Evolutionary conservation across 148 eudicot genomes (phyloP).

Genomic region (Arbutus unedo): DNA sequence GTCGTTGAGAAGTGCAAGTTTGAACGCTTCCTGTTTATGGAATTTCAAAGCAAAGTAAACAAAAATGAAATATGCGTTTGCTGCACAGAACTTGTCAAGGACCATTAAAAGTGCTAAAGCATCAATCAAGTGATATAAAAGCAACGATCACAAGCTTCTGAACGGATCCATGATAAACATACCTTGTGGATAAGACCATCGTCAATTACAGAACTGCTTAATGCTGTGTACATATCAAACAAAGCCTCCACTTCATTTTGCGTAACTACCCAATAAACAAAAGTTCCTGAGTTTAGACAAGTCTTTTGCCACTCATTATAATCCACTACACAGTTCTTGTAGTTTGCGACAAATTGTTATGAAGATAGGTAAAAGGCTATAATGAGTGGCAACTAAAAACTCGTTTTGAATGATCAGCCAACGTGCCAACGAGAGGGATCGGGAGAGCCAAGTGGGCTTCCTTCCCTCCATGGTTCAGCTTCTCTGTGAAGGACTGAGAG

Average conservation of each 20-base stretch:
- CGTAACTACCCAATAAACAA: slow-evolving; percentile 33
- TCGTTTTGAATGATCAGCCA: not conserved
- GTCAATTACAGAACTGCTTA: slow-evolving; percentile 42
- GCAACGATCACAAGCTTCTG: not conserved
- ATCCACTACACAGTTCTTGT: not conserved
- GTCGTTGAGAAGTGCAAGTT: slow-evolving; percentile 44
- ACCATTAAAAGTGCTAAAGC: slow-evolving; percentile 4
- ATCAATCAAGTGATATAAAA: not conserved
- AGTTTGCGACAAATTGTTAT: not conserved
- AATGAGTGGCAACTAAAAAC: not conserved
- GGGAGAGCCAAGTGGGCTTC: no score
- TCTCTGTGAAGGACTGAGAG: no score
- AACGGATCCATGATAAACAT: not conserved
- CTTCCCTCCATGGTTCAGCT: no score
- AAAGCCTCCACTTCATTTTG: slow-evolving; percentile 48
- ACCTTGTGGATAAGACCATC: slow-evolving; percentile 54
- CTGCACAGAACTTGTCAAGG: not conserved
- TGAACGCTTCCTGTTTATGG: slow-evolving; percentile 46
- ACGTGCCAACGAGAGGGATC: not conserved
- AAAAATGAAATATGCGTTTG: not conserved
- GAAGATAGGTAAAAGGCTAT: not conserved
- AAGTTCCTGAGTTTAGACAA: not conserved
- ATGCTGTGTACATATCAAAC: slow-evolving; percentile 29
- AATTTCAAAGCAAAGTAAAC: slow-evolving; percentile 1
- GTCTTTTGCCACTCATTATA: no score